Evolutionary conservation across 169 alveolate species (phyloP).

Genomic region (Plasmodium chabaudi): DNA sequence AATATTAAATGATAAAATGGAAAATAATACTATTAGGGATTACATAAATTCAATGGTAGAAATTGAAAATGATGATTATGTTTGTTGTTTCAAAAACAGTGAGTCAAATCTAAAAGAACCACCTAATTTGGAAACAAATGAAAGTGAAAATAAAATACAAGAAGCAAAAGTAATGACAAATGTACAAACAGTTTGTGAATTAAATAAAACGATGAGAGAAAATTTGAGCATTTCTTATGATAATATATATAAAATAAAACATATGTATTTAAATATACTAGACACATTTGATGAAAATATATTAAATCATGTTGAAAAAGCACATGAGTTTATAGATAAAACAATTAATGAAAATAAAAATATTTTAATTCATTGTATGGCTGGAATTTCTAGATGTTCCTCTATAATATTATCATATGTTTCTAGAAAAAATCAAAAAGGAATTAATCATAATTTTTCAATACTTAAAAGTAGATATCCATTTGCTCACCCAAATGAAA

Average conservation of each 20-base stretch:
- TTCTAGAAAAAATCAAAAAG: constrained; percentile 49
- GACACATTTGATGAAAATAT: constrained; percentile 65
- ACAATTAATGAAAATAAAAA: constrained; percentile 21
- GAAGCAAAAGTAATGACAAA: neutral
- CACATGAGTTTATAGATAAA: constrained; percentile 63
- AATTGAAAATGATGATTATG: constrained; percentile 1
- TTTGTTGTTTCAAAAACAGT: neutral
- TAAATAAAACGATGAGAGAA: constrained; percentile 26
- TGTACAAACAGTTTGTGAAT: constrained; percentile 28
- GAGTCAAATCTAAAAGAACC: too few species aligned
- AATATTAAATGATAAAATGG: neutral
- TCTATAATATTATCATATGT: constrained; percentile 60
- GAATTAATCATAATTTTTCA: constrained; percentile 19
- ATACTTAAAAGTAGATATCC: constrained; percentile 32
- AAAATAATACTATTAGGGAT: constrained; percentile 25
- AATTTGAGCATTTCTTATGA: neutral
- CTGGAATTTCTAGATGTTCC: constrained; percentile 70
- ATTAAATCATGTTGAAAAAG: constrained; percentile 21
- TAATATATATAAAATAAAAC: constrained; percentile 59
- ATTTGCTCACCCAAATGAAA: constrained; percentile 66
- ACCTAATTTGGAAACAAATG: neutral
- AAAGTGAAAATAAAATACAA: neutral
- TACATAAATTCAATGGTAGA: constrained; percentile 38
- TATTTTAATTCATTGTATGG: constrained; percentile 69
- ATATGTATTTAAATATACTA: constrained; percentile 54